Percentiles rank a stretch among this genome's conserved stretches.
Conservation (phyloP, 768 basidiomycete species). For the Dacryopinax spathularia region DNA sequence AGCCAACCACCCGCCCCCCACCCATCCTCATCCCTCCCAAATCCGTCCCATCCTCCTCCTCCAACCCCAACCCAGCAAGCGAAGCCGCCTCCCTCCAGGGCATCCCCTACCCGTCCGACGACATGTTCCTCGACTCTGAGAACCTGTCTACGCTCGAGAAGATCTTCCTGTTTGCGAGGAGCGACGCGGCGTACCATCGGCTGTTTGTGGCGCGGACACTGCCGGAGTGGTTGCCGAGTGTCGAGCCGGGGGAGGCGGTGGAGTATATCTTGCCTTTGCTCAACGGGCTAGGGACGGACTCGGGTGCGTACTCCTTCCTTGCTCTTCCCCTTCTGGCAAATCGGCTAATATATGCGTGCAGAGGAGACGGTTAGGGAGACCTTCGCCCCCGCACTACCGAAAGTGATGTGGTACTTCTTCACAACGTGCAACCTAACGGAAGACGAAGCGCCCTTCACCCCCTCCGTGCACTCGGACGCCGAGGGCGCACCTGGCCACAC, state of each 20-base stretch:
- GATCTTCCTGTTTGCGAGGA: constrained; percentile 79
- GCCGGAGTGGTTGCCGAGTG: constrained; percentile 55
- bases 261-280: constrained; percentile 91
- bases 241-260: constrained; percentile 74
- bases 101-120: constrained; percentile 14
- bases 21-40: background rate
- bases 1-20: background rate
- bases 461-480: background rate
- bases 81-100: background rate
- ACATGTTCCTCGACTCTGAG: constrained; percentile 54
- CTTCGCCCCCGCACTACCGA: constrained; percentile 61
- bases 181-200: constrained; percentile 51
- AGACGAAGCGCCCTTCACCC: background rate
- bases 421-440: constrained; percentile 17
- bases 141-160: constrained; percentile 73
- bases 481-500: background rate
- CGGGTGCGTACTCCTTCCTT: constrained; percentile 37
- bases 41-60: background rate
- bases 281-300: constrained; percentile 67
- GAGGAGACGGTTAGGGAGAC: constrained; percentile 84
- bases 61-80: background rate
- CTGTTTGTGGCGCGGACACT: constrained; percentile 77
- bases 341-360: constrained; percentile 19
- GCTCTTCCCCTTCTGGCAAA: background rate
- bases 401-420: constrained; percentile 89